Evolutionary conservation across 2,329 filamentous ascomycete species (phyloP).

Genomic region (Phaeosphaeriaceae sp.): DNA sequence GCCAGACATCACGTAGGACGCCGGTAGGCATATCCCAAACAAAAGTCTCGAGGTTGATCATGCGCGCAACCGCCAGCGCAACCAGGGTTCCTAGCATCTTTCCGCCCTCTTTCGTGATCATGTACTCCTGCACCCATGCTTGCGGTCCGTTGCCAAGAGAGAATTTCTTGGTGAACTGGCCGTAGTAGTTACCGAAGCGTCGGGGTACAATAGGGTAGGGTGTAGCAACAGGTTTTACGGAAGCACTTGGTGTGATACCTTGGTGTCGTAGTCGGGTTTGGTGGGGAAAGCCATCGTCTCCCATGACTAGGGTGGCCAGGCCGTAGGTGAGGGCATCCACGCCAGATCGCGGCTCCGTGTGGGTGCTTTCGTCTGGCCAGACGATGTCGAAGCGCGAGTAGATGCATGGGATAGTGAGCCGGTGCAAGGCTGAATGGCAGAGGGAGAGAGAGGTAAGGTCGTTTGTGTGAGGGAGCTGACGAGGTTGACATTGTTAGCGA

Average conservation of each 20-base stretch:
- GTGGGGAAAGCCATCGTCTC: constrained; percentile 66
- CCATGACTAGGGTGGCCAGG: constrained; percentile 78
- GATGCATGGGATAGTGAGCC: constrained; percentile 76
- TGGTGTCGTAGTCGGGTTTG: constrained; percentile 44
- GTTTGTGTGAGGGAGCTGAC: constrained; percentile 79
- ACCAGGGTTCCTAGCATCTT: constrained; percentile 89
- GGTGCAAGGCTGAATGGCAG: constrained; percentile 78
- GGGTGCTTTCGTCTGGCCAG: constrained; percentile 75
- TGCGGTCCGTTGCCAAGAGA: constrained; percentile 81
- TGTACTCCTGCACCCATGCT: constrained; percentile 81
- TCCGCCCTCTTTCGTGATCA: constrained; percentile 80
- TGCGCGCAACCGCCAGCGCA: constrained; percentile 77
- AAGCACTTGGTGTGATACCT: constrained; percentile 6
- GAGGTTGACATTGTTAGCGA: constrained; percentile 19
- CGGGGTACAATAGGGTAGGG: constrained; percentile 49
- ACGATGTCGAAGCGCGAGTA: constrained; percentile 88
- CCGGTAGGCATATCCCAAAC: constrained; percentile 91
- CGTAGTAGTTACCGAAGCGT: constrained; percentile 74
- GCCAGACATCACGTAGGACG: constrained; percentile 80
- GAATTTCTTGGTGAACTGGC: constrained; percentile 80
- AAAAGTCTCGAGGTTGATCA: constrained; percentile 82
- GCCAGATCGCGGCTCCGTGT: constrained; percentile 70
- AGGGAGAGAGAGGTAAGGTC: constrained; percentile 79
- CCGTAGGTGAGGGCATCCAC: constrained; percentile 86
- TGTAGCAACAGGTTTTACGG: constrained; percentile 20